Percentiles rank a stretch among this genome's conserved stretches.
phyloP scores from a whole-genome alignment of 2,329 filamentous ascomycete genomes.

The Penicillium hordei region DNA sequence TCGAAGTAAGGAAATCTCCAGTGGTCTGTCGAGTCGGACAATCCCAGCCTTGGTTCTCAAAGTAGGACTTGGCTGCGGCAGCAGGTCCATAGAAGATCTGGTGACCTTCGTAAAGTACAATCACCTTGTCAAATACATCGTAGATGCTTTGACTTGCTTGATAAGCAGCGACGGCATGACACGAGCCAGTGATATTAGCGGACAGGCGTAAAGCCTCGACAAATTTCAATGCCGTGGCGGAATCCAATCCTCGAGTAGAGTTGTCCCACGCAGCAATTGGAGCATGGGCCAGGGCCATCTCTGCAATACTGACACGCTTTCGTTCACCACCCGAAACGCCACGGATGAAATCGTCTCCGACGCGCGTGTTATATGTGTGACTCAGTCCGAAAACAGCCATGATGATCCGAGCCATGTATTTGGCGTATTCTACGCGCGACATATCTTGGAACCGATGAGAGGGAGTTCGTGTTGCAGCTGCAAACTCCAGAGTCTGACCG shows the following conservation, averaged over 20 bases:
- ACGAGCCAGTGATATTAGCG: constrained; percentile 47
- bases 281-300: constrained; percentile 48
- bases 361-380: constrained; percentile 53
- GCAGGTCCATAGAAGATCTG: constrained; percentile 72
- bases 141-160: constrained; percentile 46
- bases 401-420: constrained; percentile 44
- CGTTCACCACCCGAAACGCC: constrained; percentile 61
- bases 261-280: constrained; percentile 47
- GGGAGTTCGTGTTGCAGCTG: constrained; percentile 63
- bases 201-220: constrained; percentile 48
- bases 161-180: constrained; percentile 55
- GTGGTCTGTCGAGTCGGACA: constrained; percentile 67
- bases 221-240: constrained; percentile 55
- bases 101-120: constrained; percentile 69
- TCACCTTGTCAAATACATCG: constrained; percentile 64
- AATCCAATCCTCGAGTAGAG: constrained; percentile 49
- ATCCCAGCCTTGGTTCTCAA: constrained; percentile 66
- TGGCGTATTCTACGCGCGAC: constrained; percentile 39
- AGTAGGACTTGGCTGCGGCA: constrained; percentile 59
- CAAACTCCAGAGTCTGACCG: constrained; percentile 74
- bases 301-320: constrained; percentile 61
- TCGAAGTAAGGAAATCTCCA: constrained; percentile 66
- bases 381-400: constrained; percentile 41
- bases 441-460: constrained; percentile 27
- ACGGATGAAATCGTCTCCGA: constrained; percentile 54